phyloP scores from a whole-genome alignment of 108 stramenopile species.

The Nitzschia sp. region DNA sequence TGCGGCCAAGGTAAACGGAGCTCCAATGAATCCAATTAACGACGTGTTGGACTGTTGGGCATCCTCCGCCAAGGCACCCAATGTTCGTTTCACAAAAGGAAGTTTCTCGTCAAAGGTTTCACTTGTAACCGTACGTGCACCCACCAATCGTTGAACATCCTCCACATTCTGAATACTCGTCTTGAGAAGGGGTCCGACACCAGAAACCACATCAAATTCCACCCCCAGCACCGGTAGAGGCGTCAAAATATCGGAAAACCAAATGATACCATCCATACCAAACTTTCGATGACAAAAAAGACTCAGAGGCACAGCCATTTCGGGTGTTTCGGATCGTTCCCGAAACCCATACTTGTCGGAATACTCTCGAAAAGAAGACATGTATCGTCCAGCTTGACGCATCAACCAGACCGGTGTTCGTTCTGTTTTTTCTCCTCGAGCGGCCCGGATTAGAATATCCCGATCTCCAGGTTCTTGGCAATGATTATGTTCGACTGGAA shows the following conservation, averaged over 20 bases:
- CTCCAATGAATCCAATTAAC: conserved; percentile 97
- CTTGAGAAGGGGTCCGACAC: conserved; percentile 90
- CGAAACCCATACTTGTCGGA: conserved; percentile 90
- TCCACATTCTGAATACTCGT: conserved; percentile 59
- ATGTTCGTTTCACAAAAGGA: conserved; percentile 90
- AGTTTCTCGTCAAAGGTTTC: conserved; percentile 80
- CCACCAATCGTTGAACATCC: conserved; percentile 57
- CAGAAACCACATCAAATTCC: conserved; percentile 94
- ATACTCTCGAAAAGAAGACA: conserved; percentile 95
- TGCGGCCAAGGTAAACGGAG: conserved; percentile 95
- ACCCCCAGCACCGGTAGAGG: conserved; percentile 95
- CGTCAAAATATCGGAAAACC: conserved; percentile 99
- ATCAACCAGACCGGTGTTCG: conserved; percentile 98
- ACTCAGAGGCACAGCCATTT: conserved; percentile 91
- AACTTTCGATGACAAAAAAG: conserved; percentile 93
- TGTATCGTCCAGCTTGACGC: conserved; percentile 99
- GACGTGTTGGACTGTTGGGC: conserved; percentile 87
- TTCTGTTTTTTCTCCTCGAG: conserved; percentile 89
- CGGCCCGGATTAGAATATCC: conserved; percentile 93
- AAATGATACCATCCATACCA: conserved; percentile 97
- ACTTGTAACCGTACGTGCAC: conserved; percentile 21
- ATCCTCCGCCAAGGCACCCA: conserved; percentile 68
- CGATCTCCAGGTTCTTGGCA: conserved; percentile 68
- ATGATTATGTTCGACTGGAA: conserved; percentile 34
- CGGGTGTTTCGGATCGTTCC: conserved; percentile 91